Evolutionary conservation across 305 asterid species (phyloP), one percentile per base, ranked within the genome.

Genomic region (Solanum hybrid): DNA sequence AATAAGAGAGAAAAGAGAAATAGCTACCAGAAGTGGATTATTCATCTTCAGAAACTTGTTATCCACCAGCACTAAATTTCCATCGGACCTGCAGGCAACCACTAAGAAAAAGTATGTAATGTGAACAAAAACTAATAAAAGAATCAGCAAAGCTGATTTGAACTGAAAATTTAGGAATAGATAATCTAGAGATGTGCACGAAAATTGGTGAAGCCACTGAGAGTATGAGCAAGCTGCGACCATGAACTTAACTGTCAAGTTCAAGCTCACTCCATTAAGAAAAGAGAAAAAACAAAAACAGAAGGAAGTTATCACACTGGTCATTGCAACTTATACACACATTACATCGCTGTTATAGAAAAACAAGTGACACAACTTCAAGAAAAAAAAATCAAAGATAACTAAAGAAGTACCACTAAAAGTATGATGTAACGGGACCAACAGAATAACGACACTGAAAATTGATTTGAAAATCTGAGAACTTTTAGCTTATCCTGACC

Each of bases 21-120:
- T 72, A 85, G 42, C 31, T 94, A 94, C 99, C 95, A 97, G 91
- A 75, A 93, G 93, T 4, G 98, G 99, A 90, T 96, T 89, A 89
- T 97, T 92, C 80, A 94, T 94, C 93, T 96, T 97, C 91, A 97
- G 94, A 91, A 93, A 96, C 86, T 94, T 95, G 95, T 96, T 97
- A 85, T 95, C 98, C 93, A 97, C 98, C 9, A 91, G 92, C 69
- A 94, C 92, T 93, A 92, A 95, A 90, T 93, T 95, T 88, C 99
- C 99, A 91, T 97, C 98, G 76, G 96, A 91, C 96, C 99, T 96
- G 93, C 88, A 92, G 88, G 90, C 91, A 88, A 79, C 71, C 88
- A 87, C 64, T 31, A 31, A 84, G 75, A 84, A 84, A 84, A 84
- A 56, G 38, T 37, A 7, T 56, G 24, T 51, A 85, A 56, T 85